These are phyloP conservation scores for Mycena crocata DNA, from an alignment of 768 basidiomycete genomes.

Conservation along the genomic window DNA sequence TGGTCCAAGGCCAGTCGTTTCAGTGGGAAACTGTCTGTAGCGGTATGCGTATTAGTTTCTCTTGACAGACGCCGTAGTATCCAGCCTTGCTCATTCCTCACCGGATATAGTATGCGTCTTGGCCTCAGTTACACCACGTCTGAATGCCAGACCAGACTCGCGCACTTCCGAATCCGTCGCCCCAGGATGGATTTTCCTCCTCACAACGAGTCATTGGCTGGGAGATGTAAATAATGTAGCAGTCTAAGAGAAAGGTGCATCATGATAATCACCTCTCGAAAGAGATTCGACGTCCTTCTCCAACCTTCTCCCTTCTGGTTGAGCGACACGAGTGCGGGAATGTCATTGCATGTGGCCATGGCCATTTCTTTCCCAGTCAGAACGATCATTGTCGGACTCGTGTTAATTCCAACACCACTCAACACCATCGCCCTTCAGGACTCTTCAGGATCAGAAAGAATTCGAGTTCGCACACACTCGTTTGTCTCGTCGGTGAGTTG, in stretches of 20 bases:
- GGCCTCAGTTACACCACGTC: conserved; percentile 74
- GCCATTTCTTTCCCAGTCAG: conserved; percentile 73
- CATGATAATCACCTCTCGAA: conserved; percentile 67
- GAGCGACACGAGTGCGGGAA: conserved; percentile 75
- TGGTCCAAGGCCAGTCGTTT: conserved; percentile 75
- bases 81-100: no score
- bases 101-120: conserved; percentile 56
- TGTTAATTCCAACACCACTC: background rate
- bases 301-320: conserved; percentile 62
- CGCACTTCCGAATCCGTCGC: conserved; percentile 65
- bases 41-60: no score
- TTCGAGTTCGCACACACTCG: background rate
- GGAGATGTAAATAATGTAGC: background rate
- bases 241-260: background rate
- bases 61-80: no score
- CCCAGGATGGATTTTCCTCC: conserved; percentile 80
- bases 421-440: no score
- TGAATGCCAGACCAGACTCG: conserved; percentile 80
- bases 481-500: background rate
- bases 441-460: background rate
- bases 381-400: conserved; percentile 66
- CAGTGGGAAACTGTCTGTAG: no score
- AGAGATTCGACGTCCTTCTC: conserved; percentile 60
- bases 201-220: conserved; percentile 50
- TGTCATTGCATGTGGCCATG: conserved; percentile 81